phyloP scores from a whole-genome alignment of 352 stramenopile genomes.

The Pythium biforme region DNA sequence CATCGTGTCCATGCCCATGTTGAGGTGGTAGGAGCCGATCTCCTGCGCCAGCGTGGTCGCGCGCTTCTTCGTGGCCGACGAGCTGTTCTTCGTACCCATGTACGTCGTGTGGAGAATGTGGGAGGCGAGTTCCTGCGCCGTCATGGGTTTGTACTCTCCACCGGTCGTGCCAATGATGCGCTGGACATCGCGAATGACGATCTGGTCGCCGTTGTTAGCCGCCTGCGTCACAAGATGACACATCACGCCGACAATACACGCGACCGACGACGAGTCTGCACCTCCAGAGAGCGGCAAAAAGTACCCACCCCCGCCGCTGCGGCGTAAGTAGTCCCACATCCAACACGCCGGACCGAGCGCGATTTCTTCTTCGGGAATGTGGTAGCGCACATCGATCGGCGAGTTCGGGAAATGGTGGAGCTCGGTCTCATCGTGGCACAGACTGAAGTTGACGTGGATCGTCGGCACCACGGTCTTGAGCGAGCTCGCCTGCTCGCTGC shows the following conservation, averaged over 20 bases:
- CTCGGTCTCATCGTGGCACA: constrained; percentile 62
- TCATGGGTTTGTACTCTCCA: constrained; percentile 56
- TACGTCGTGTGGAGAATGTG: constrained; percentile 96
- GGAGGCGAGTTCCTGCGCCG: constrained; percentile 89
- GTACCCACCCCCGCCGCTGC: constrained; percentile 85
- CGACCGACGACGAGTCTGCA: constrained; percentile 95
- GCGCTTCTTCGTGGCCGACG: constrained; percentile 87
- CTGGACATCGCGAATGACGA: constrained; percentile 87
- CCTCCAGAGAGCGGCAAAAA: constrained; percentile 97
- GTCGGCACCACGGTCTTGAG: constrained; percentile 66
- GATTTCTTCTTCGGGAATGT: constrained; percentile 96
- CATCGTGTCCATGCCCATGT: constrained; percentile 95
- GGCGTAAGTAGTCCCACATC: constrained; percentile 98
- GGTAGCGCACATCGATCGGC: constrained; percentile 70
- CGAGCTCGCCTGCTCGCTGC: constrained; percentile 92
- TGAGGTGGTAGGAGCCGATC: constrained; percentile 95
- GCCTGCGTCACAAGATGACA: constrained; percentile 92
- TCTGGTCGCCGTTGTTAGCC: constrained; percentile 68
- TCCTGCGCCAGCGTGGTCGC: constrained; percentile 87
- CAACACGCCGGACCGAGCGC: constrained; percentile 96
- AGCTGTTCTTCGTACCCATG: constrained; percentile 98
- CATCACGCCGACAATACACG: constrained; percentile 98
- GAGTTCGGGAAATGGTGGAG: constrained; percentile 31
- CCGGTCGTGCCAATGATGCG: constrained; percentile 68
- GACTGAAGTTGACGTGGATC: constrained; percentile 71